Conservation (phyloP, 164 flowering plant genomes). For the Nelumbo lutea region DNA sequence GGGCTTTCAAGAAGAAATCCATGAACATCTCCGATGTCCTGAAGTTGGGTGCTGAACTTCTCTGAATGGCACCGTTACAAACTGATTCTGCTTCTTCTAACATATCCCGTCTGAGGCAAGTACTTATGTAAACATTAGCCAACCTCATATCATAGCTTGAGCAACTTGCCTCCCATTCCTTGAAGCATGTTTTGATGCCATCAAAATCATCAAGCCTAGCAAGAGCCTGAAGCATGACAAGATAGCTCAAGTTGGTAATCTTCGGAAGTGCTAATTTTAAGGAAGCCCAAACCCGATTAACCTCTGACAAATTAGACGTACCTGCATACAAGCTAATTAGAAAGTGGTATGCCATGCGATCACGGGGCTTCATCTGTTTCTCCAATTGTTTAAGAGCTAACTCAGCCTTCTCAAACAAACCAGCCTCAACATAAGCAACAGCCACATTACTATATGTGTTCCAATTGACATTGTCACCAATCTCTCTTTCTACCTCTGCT, state of each 20-base stretch:
- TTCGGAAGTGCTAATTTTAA: conserved; percentile 19
- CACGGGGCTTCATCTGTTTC: conserved; percentile 10
- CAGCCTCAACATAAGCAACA: conserved; percentile 25
- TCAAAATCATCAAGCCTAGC: conserved; percentile 26
- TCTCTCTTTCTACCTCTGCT: conserved; percentile 20
- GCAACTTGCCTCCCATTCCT: conserved; percentile 35
- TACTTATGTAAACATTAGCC: conserved; percentile 25
- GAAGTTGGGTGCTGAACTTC: conserved; percentile 13
- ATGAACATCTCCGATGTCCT: conserved; percentile 24
- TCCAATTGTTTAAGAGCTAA: conserved; percentile 28
- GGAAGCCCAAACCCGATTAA: conserved; percentile 35
- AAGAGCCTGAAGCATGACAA: conserved; percentile 31
- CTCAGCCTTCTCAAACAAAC: conserved; percentile 28
- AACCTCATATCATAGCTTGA: conserved; percentile 29
- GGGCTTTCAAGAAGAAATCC: conserved; percentile 23
- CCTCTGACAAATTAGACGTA: conserved; percentile 22
- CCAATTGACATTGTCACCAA: conserved; percentile 11
- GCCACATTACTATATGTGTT: conserved; percentile 29
- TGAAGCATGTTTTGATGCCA: conserved; percentile 27
- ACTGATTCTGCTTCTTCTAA: conserved; percentile 27
- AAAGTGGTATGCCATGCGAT: conserved; percentile 19
- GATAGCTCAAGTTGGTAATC: conserved; percentile 29
- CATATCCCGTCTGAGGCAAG: conserved; percentile 29
- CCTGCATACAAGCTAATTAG: conserved; percentile 27
- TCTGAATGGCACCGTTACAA: conserved; percentile 14